phyloP scores from a whole-genome alignment of 371 early-diverging fungal species.

The Amoeboaphelidium protococcarum region DNA sequence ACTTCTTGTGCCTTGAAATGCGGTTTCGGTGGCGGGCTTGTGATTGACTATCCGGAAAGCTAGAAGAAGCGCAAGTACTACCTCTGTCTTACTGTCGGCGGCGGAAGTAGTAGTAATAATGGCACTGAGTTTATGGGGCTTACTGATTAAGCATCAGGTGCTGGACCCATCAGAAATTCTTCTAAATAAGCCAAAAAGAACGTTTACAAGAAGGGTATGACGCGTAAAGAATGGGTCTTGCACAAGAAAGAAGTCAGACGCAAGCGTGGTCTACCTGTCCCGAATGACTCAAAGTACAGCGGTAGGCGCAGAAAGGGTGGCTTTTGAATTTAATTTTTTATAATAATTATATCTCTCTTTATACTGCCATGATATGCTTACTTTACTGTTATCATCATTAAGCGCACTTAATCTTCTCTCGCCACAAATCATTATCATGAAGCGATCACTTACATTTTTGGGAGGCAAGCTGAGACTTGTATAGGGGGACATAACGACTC shows the following conservation, averaged over 20 bases:
- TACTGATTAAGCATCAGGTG: slow-evolving; percentile 9
- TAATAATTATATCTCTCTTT: too few relatives aligned
- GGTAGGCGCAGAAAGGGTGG: slow-evolving; percentile 62
- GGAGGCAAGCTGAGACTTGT: too few relatives aligned
- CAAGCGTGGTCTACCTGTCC: slow-evolving; percentile 50
- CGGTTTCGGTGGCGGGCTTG: slow-evolving; percentile 90
- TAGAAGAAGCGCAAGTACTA: slow-evolving; percentile 91
- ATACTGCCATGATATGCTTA: too few relatives aligned
- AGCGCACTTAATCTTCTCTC: too few relatives aligned
- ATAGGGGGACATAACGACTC: slow-evolving; percentile 20
- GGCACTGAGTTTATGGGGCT: too few relatives aligned
- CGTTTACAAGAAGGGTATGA: slow-evolving; percentile 23
- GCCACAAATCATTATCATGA: too few relatives aligned
- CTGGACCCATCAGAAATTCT: background rate
- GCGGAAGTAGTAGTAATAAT: slow-evolving; percentile 15
- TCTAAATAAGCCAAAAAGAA: slow-evolving; percentile 12
- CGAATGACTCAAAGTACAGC: slow-evolving; percentile 82
- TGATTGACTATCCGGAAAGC: slow-evolving; percentile 89
- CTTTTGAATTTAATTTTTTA: slow-evolving; percentile 21
- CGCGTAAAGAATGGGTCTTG: slow-evolving; percentile 68
- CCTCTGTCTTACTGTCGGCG: slow-evolving; percentile 81
- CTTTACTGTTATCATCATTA: too few relatives aligned
- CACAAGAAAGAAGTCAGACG: slow-evolving; percentile 71
- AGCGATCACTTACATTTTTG: too few relatives aligned
- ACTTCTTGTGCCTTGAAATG: slow-evolving; percentile 56